Conservation (phyloP, 2,329 filamentous ascomycete genomes). For the Dothistroma septosporum region DNA sequence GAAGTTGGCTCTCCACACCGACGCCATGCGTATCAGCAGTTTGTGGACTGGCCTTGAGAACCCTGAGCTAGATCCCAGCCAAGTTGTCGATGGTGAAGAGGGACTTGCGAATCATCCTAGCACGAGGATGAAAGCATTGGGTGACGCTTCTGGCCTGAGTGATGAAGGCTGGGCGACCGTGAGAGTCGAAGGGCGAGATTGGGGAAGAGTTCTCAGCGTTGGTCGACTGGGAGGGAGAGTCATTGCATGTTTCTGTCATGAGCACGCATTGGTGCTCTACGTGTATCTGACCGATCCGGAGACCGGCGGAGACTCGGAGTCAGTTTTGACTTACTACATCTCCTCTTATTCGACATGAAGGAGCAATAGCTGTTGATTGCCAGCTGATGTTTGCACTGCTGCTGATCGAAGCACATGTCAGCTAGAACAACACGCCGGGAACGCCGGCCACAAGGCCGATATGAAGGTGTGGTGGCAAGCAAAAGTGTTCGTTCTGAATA, state of each 20-base stretch:
- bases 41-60: conserved; percentile 83
- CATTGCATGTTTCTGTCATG: conserved; percentile 83
- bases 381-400: not conserved
- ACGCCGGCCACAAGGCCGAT: not conserved
- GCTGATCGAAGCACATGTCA: not conserved
- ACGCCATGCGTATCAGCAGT: conserved; percentile 78
- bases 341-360: conserved; percentile 45
- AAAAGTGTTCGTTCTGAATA: not conserved
- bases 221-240: conserved; percentile 84
- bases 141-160: conserved; percentile 57
- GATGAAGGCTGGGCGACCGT: conserved; percentile 86
- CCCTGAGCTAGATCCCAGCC: conserved; percentile 75
- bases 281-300: conserved; percentile 74
- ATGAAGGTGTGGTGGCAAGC: conserved; percentile 4
- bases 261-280: conserved; percentile 76
- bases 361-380: not conserved
- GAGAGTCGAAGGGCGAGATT: conserved; percentile 86
- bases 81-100: conserved; percentile 62
- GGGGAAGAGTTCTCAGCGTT: conserved; percentile 90
- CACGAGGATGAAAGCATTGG: conserved; percentile 64
- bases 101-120: conserved; percentile 74
- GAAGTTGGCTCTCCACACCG: conserved; percentile 73
- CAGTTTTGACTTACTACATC: conserved; percentile 67
- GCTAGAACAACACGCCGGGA: not conserved
- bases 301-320: conserved; percentile 52